phyloP scores from a whole-genome alignment of 2,329 filamentous ascomycete genomes.

The Cadophora sp. region DNA sequence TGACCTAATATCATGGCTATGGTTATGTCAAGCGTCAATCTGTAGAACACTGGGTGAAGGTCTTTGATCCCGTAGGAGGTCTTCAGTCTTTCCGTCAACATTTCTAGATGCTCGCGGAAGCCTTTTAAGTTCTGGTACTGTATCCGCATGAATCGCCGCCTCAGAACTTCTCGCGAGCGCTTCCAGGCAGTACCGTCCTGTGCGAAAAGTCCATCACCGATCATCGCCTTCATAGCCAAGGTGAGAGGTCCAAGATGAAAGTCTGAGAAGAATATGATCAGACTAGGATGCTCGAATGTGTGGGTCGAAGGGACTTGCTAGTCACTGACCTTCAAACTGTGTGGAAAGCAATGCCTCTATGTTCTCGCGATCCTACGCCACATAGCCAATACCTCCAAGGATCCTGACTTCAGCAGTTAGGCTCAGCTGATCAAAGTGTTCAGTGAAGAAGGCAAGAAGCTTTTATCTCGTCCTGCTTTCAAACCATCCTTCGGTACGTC shows the following conservation, averaged over 20 bases:
- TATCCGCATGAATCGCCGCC: constrained; percentile 25
- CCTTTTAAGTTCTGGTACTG: constrained; percentile 41
- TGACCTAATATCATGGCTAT: constrained; percentile 65
- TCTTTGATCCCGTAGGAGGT: constrained; percentile 50
- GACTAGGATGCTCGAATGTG: neutral
- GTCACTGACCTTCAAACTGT: constrained; percentile 49
- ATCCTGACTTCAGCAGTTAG: constrained; percentile 25
- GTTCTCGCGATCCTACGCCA: constrained; percentile 46
- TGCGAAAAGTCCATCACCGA: constrained; percentile 50
- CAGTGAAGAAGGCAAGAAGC: constrained; percentile 34
- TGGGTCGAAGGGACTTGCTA: constrained; percentile 9
- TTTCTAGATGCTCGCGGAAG: constrained; percentile 57
- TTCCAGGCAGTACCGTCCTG: constrained; percentile 47
- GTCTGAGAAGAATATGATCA: constrained; percentile 21
- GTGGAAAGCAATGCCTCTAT: constrained; percentile 43
- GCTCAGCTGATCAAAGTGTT: constrained; percentile 26
- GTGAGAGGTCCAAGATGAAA: constrained; percentile 27
- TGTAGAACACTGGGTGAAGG: constrained; percentile 63
- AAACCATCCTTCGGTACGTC: constrained; percentile 40
- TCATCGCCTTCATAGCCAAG: constrained; percentile 23
- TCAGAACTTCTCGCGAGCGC: constrained; percentile 45
- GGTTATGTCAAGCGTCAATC: constrained; percentile 60
- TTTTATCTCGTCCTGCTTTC: constrained; percentile 26
- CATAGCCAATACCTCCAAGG: constrained; percentile 27
- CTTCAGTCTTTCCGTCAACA: constrained; percentile 41